Percentiles rank a stretch among this genome's conserved stretches.
Conservation (phyloP, 768 basidiomycete species). For the Lentinula guzmanii region DNA sequence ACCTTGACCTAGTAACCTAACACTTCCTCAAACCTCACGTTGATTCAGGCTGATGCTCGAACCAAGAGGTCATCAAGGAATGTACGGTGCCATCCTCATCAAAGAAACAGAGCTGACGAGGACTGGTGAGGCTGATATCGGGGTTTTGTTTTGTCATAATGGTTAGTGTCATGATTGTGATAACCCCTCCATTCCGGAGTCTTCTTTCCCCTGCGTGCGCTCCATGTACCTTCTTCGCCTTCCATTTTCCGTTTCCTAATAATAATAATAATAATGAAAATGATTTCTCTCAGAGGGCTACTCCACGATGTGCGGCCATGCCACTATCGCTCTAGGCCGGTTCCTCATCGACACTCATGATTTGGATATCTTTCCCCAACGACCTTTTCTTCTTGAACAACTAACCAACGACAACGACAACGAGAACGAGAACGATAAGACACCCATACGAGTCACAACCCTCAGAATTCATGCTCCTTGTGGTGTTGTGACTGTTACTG, state of each 20-base stretch:
- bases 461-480: conserved; percentile 33
- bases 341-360: conserved; percentile 33
- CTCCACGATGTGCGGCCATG: conserved; percentile 38
- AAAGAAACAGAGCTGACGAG: conserved; percentile 27
- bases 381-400: conserved; percentile 16
- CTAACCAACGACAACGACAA: not conserved
- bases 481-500: conserved; percentile 26
- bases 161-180: conserved; percentile 14
- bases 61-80: conserved; percentile 31
- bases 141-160: conserved; percentile 36
- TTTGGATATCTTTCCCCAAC: conserved; percentile 21
- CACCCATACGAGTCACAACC: too few relatives aligned
- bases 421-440: not conserved
- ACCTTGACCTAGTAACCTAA: too few relatives aligned
- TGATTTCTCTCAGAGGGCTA: conserved; percentile 24
- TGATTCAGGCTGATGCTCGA: conserved; percentile 27
- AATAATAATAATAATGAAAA: not conserved
- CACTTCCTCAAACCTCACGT: too few relatives aligned
- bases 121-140: conserved; percentile 29
- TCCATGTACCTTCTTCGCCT: not conserved
- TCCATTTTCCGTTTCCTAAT: too few relatives aligned
- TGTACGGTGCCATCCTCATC: conserved; percentile 34
- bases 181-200: too few relatives aligned
- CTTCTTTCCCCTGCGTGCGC: too few relatives aligned
- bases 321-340: conserved; percentile 33